Evolutionary conservation across 1,284 basidiomycete genomes (phyloP).

Genomic region (Neonothopanus nambi): DNA sequence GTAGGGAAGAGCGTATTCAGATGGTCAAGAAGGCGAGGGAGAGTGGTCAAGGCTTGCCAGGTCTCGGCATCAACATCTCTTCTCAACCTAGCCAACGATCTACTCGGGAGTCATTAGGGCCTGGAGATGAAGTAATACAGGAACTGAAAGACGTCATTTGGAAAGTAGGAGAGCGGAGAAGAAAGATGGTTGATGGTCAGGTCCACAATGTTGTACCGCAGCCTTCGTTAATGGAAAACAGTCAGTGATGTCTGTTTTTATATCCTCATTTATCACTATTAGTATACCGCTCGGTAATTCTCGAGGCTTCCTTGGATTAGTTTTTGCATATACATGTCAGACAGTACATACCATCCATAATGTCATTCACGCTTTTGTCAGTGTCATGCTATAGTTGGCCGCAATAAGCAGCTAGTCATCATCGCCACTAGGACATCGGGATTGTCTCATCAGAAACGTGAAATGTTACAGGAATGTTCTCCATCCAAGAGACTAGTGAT

Average conservation of each 20-base stretch:
- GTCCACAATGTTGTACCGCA: constrained; percentile 8
- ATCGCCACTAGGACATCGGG: no score
- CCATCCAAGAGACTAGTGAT: no score
- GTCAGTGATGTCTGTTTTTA: background rate
- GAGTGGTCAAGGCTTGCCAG: constrained; percentile 23
- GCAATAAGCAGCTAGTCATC: background rate
- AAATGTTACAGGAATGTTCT: no score
- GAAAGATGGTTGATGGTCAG: constrained; percentile 42
- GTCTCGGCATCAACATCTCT: no score
- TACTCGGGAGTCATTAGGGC: constrained; percentile 58
- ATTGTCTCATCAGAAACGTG: no score
- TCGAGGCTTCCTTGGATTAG: no score
- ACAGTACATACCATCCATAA: no score
- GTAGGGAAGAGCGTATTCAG: constrained; percentile 70
- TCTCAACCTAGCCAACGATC: background rate
- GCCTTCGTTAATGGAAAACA: background rate
- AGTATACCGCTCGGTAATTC: no score
- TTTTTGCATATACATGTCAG: background rate
- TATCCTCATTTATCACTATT: background rate
- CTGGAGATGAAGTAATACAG: constrained; percentile 76
- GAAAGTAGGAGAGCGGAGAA: constrained; percentile 72
- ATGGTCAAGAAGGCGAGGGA: constrained; percentile 57
- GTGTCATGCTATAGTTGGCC: no score
- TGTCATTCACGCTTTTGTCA: background rate
- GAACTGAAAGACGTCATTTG: constrained; percentile 83